Evolutionary conservation across 441 rosid species (phyloP).

Genomic region (Aleurites moluccanus): DNA sequence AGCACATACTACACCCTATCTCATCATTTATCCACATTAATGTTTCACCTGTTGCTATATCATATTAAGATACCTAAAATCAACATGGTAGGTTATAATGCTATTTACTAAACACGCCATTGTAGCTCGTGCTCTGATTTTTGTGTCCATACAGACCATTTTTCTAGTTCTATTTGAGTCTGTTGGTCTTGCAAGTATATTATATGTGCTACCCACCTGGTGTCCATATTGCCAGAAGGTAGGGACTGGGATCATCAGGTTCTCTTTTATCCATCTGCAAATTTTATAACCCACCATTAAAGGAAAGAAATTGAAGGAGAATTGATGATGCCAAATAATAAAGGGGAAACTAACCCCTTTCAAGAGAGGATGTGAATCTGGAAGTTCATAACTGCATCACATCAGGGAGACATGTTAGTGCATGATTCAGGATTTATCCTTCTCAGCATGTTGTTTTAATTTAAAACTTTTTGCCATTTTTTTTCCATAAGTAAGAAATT

Average conservation of each 20-base stretch:
- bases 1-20: slow-evolving; percentile 2
- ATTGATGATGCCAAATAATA: slow-evolving; percentile 16
- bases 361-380: slow-evolving; percentile 89
- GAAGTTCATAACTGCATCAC: slow-evolving; percentile 84
- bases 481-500: not conserved
- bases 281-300: slow-evolving; percentile 24
- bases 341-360: slow-evolving; percentile 56
- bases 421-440: not conserved
- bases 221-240: slow-evolving; percentile 95
- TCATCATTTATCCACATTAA: not conserved
- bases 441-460: not conserved
- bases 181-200: not conserved
- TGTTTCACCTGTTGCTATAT: slow-evolving; percentile 3
- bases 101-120: not conserved
- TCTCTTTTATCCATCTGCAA: slow-evolving; percentile 85
- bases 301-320: slow-evolving; percentile 22
- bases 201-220: slow-evolving; percentile 56
- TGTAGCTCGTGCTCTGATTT: not conserved
- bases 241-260: slow-evolving; percentile 91
- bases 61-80: not conserved
- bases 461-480: not conserved
- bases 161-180: slow-evolving; percentile 2
- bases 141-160: not conserved
- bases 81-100: slow-evolving; percentile 3
- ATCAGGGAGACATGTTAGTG: slow-evolving; percentile 20